Percentiles rank a stretch among this genome's conserved stretches.
Conservation (phyloP, 108 stramenopile species). For the Tribonema minus region DNA sequence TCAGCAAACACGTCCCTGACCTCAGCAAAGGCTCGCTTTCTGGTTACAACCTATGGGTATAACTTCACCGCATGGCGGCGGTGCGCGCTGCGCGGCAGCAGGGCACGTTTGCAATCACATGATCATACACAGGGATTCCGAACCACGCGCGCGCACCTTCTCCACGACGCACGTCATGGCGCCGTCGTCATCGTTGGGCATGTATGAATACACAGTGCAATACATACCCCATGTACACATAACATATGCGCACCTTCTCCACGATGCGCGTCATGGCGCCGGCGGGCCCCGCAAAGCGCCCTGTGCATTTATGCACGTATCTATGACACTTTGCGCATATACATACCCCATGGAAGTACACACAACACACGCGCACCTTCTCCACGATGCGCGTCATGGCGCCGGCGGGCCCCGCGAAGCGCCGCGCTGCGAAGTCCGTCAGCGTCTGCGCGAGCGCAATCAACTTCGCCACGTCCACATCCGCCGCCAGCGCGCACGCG, state of each 20-base stretch:
- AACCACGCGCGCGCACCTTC: neutral
- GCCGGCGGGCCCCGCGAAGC: neutral
- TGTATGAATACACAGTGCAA: neutral
- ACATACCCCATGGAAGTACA: neutral
- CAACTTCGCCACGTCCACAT: neutral
- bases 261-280: neutral
- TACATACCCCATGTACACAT: neutral
- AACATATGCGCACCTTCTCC: neutral
- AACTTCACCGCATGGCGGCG: too few species aligned
- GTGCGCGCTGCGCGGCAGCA: too few species aligned
- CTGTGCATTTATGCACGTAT: too few species aligned
- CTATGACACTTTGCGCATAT: too few species aligned
- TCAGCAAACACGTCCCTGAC: neutral
- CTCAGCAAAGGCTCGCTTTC: too few species aligned
- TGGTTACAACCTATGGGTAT: too few species aligned
- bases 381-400: neutral
- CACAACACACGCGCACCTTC: neutral
- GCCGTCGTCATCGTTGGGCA: neutral
- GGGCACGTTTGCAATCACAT: too few species aligned
- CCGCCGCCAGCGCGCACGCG: neutral
- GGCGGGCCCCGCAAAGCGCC: neutral
- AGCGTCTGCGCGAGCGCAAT: neutral
- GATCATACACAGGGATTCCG: too few species aligned
- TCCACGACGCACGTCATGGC: neutral
- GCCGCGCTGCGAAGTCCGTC: neutral